These are phyloP conservation scores for Pseudisothecium myosuroides DNA, from an alignment of 225 moss, liverwort and hornwort species.

Conservation along the genomic window DNA sequence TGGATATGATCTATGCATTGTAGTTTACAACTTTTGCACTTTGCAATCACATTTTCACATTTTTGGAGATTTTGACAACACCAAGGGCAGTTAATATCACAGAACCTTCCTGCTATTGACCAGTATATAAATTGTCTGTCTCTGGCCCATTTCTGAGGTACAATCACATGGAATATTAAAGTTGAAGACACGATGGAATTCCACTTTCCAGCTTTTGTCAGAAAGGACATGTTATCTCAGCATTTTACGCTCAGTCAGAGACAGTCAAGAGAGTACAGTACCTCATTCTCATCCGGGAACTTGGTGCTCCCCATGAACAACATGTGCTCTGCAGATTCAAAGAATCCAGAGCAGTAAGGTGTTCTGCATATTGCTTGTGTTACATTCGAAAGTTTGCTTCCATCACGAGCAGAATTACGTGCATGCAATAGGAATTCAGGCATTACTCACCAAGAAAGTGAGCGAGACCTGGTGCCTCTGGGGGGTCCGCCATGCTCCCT, in stretches of 20 bases:
- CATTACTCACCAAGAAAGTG: constrained; percentile 51
- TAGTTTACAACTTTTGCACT: not conserved
- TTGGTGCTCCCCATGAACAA: constrained; percentile 58
- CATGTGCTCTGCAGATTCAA: constrained; percentile 43
- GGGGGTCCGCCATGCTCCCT: constrained; percentile 46
- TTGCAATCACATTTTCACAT: not conserved
- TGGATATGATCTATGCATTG: not conserved
- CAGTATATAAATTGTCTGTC: not conserved
- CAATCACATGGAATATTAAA: not conserved
- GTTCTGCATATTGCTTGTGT: not conserved
- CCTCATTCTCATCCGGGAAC: constrained; percentile 55
- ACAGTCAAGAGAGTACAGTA: not conserved
- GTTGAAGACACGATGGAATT: not conserved
- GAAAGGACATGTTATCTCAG: not conserved
- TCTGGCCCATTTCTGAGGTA: not conserved
- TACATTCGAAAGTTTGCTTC: not conserved
- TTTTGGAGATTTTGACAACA: not conserved
- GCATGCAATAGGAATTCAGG: not conserved
- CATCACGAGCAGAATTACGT: not conserved
- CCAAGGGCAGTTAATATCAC: not conserved
- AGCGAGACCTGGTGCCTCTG: constrained; percentile 44
- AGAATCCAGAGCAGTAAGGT: not conserved
- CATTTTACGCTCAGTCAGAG: not conserved
- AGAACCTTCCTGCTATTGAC: not conserved
- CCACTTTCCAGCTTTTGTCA: not conserved